Base-by-base conservation (phyloP, 2,329 filamentous ascomycete genomes). In the Chrysoporthe puriensis region DNA sequence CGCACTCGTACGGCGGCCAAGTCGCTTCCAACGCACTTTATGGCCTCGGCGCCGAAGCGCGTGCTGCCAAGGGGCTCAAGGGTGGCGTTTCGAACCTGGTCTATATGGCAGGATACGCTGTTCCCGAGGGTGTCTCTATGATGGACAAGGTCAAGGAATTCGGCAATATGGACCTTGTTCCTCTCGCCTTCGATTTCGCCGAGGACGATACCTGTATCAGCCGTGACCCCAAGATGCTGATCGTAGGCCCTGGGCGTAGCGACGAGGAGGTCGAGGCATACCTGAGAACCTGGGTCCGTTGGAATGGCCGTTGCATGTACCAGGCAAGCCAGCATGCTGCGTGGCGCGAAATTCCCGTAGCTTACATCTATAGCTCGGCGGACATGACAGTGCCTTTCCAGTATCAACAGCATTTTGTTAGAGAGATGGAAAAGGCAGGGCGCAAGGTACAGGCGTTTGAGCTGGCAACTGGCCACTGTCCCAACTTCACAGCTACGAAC, bases 1-100 rank as follows among this genome's bases (percentile, higher is more conserved):
- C 73, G 66, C 72, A 77, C 43, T 75, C 72, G 1, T 76, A 76
- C 56, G 75, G 75, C 16, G 74, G 74, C 0, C 72, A 74, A 32
- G 74, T 77, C 3, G 72, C 72, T 13, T 70, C 71, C 16, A 75
- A 76, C 46, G 73, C 73, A 1, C 54, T 76, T 0, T 21, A 69
- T 61, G 71, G 72, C 0, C 69, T 77, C 0, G 69, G 73, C 7
- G 6, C 54, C 1, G 62, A 71, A 7, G 34, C 64, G 13, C 71
- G 71, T 9, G 54, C 69, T 2, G 48, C 62, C n/a, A n/a, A 67
- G 18, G 70, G 70, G 1, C 69, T 70, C 2, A 1, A 2, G 14
- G 74, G 74, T 7, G 74, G 75, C 14, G 66, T 76, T 26, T 61
- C 71, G 3, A 66, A 73, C 9, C 62, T 77, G 1, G 68, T 76